Conservation (phyloP, 2,329 filamentous ascomycete species). For the Colletotrichum truncatum region DNA sequence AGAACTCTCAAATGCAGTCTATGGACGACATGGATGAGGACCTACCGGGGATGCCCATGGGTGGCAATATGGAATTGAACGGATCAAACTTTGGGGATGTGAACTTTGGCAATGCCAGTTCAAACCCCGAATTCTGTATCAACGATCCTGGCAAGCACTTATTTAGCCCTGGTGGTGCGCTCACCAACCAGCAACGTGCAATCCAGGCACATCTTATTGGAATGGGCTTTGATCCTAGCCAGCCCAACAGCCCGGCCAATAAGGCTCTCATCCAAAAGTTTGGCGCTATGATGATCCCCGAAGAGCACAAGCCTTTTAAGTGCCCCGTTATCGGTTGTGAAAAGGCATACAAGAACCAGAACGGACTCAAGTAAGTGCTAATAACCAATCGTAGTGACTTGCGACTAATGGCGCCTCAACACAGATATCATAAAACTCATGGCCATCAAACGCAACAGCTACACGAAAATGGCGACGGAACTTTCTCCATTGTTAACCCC, state of each 20-base stretch:
- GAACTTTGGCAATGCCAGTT: constrained; percentile 58
- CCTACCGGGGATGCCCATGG: constrained; percentile 69
- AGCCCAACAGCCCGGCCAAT: constrained; percentile 80
- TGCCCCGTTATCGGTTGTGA: constrained; percentile 98
- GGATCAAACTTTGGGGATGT: constrained; percentile 59
- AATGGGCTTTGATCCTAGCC: constrained; percentile 78
- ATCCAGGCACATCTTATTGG: constrained; percentile 75
- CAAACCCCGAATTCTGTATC: constrained; percentile 69
- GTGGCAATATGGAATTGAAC: constrained; percentile 70
- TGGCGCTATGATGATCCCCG: constrained; percentile 73
- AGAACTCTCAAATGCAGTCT: constrained; percentile 69
- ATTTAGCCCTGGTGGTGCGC: constrained; percentile 83
- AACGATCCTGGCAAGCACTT: constrained; percentile 95
- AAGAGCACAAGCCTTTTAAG: constrained; percentile 97
- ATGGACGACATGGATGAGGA: constrained; percentile 79
- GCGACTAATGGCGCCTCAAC: constrained; percentile 23
- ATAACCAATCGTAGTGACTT: neutral
- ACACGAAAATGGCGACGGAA: constrained; percentile 95
- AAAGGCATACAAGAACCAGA: constrained; percentile 99
- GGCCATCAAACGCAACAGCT: constrained; percentile 97
- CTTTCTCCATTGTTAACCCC: constrained; percentile 97
- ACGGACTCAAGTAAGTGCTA: constrained; percentile 87
- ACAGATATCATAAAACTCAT: constrained; percentile 78
- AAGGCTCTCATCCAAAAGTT: constrained; percentile 65
- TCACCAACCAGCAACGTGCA: constrained; percentile 69